Evolutionary conservation across 148 eudicot species (phyloP).

Genomic region (Dianthus caryophyllus): DNA sequence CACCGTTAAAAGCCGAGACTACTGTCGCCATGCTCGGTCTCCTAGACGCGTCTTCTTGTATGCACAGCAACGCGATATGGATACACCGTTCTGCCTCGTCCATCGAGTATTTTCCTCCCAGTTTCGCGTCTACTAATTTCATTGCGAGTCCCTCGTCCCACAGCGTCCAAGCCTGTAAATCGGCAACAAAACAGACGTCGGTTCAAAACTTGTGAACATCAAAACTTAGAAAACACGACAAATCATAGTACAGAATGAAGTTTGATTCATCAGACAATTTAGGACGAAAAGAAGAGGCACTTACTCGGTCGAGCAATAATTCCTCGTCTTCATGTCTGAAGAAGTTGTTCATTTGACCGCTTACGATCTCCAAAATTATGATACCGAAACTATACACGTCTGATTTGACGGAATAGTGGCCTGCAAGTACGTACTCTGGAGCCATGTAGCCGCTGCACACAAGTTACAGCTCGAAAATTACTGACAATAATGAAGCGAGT

Average conservation of each 20-base stretch:
- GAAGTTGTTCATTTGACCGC: constrained; percentile 29
- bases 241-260: no score
- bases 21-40: constrained; percentile 31
- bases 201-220: no score
- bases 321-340: constrained; percentile 20
- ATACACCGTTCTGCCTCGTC: constrained; percentile 26
- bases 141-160: constrained; percentile 24
- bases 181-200: no score
- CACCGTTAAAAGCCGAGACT: constrained; percentile 23
- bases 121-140: constrained; percentile 19
- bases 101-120: constrained; percentile 8
- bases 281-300: neutral
- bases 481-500: neutral
- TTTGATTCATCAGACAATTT: no score
- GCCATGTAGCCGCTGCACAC: constrained; percentile 37
- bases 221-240: no score
- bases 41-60: constrained; percentile 31
- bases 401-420: constrained; percentile 34
- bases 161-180: constrained; percentile 31
- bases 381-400: constrained; percentile 40
- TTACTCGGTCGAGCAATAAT: constrained; percentile 31
- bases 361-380: constrained; percentile 32
- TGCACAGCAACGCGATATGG: constrained; percentile 30
- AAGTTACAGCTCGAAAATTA: neutral
- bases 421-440: constrained; percentile 33